Evolutionary conservation across 2,329 filamentous ascomycete species (phyloP).

Genomic region (Cytospora leucostoma): DNA sequence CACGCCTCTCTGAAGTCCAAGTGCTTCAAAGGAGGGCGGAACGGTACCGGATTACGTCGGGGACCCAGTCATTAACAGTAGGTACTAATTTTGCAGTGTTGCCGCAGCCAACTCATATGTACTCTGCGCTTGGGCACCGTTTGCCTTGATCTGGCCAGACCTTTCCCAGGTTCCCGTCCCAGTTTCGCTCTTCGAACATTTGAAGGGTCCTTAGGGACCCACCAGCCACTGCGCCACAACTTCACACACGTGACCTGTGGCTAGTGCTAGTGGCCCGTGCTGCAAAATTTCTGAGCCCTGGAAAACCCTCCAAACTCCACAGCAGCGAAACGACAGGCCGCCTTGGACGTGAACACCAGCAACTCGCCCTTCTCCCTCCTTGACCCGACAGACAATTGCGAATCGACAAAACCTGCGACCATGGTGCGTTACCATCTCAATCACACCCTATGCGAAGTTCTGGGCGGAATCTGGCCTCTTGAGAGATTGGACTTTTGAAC

Average conservation of each 20-base stretch:
- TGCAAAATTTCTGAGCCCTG: neutral
- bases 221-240: neutral
- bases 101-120: neutral
- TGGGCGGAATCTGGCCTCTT: neutral
- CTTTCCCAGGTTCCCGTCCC: neutral
- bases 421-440: constrained; percentile 27
- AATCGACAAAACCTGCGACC: constrained; percentile 27
- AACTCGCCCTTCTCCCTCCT: constrained; percentile 21
- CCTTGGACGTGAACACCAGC: constrained; percentile 22
- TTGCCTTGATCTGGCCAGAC: neutral
- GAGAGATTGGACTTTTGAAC: constrained; percentile 11
- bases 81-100: neutral
- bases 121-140: neutral
- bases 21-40: neutral
- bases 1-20: neutral
- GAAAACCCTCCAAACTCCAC: constrained; percentile 21
- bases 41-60: too few relatives aligned
- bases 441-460: constrained; percentile 13
- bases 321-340: constrained; percentile 19
- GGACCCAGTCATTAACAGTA: neutral
- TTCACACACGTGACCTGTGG: neutral
- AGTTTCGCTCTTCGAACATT: neutral
- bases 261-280: neutral
- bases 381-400: constrained; percentile 27
- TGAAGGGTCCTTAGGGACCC: neutral